Conservation (phyloP, 2,329 filamentous ascomycete genomes). For the Fusarium heterosporum region DNA sequence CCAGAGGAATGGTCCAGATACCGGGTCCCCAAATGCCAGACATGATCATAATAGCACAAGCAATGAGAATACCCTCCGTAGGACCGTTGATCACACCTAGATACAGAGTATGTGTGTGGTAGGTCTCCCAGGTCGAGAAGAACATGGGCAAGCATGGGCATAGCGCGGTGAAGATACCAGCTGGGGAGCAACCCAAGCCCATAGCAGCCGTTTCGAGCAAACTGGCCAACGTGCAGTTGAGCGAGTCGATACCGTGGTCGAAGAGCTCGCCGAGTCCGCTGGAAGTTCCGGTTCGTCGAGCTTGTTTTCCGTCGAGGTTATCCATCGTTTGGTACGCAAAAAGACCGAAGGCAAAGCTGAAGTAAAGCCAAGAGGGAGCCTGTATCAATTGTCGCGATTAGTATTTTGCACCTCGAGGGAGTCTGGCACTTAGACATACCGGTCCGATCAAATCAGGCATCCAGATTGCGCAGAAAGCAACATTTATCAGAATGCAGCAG, state of each 20-base stretch:
- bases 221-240: constrained; percentile 95
- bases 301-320: constrained; percentile 98
- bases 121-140: constrained; percentile 99
- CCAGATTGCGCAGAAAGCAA: constrained; percentile 77
- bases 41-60: constrained; percentile 84
- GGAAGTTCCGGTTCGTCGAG: constrained; percentile 91
- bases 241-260: constrained; percentile 97
- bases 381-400: constrained; percentile 51
- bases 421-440: constrained; percentile 63
- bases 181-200: constrained; percentile 84
- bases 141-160: constrained; percentile 97
- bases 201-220: constrained; percentile 93
- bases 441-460: constrained; percentile 93
- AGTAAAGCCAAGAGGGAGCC: constrained; percentile 93
- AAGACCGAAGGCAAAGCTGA: constrained; percentile 92
- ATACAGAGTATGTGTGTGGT: constrained; percentile 97
- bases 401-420: neutral
- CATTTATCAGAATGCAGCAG: constrained; percentile 90
- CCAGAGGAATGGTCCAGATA: constrained; percentile 84
- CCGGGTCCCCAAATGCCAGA: constrained; percentile 89
- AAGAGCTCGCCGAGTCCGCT: constrained; percentile 96
- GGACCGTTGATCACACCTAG: constrained; percentile 97
- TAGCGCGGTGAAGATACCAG: constrained; percentile 91
- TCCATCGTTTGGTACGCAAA: constrained; percentile 99
- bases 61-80: constrained; percentile 93